Evolutionary conservation across 768 basidiomycete species (phyloP), one percentile per base, ranked within the genome.

Genomic region (Tricholoma furcatifolium): DNA sequence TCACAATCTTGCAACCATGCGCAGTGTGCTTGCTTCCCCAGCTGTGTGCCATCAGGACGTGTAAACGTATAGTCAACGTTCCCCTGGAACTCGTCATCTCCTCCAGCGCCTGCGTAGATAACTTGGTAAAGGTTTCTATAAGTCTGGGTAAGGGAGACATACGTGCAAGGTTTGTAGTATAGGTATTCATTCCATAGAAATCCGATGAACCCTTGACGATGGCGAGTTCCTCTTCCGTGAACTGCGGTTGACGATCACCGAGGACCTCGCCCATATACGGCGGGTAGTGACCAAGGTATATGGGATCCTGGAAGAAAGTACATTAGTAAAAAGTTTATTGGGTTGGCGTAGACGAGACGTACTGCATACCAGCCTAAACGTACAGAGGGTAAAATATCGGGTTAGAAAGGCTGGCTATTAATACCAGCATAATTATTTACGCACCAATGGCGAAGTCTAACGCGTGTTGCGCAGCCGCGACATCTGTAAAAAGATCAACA

Each of bases 171-270:
- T 84, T 81, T 10, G 83, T 86, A 4, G 84, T 84, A 62, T 87
- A 87, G 0, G 85, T 84, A 65, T 86, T 87, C 78, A 86, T 80
- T 30, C 84, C 85, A 62, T 85, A 86, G 66, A 86, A 87, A 63
- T 85, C 85, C 2, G 84, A 83, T 2, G 83, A 86, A 41, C 80
- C 81, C 48, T 81, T 79, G 35, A 87, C 82, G 31, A 87, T 60
- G 0, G 69, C 70, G 55, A 77, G 62, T 58, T 88, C 84, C 30
- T 81, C 83, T 6, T 71, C 61, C 1, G 83, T 81, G 60, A 81
- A 83, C 39, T 74, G 73, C 0, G 82, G 80, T 41, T 86, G 76
- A n/a, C 82, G 78, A 50, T 79, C 74, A 12, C 79, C 78, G 46
- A 83, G 74, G 20, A 84, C 76, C 49, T 77, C 72, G 20, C 78